Conservation (phyloP, 2,329 filamentous ascomycete genomes). For the Arthrinium puccinioides region DNA sequence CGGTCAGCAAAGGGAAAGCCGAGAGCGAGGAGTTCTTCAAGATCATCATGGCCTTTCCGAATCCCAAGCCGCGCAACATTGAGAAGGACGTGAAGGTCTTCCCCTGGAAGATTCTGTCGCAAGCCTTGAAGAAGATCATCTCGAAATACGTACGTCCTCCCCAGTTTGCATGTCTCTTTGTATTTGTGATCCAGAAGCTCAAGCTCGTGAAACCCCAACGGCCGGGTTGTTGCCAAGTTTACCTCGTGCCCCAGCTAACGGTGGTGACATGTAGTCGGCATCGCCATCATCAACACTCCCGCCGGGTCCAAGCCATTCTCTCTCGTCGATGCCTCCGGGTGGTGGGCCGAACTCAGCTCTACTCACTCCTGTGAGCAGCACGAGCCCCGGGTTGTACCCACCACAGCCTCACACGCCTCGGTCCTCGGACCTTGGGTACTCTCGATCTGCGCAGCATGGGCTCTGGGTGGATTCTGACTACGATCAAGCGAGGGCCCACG, state of each 20-base stretch:
- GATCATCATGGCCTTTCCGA: slow-evolving; percentile 95
- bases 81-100: slow-evolving; percentile 99
- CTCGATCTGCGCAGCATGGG: slow-evolving; percentile 49
- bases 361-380: slow-evolving; percentile 25
- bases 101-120: slow-evolving; percentile 82
- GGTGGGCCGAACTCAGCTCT: slow-evolving; percentile 15
- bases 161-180: slow-evolving; percentile 2
- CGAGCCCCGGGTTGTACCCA: slow-evolving; percentile 23
- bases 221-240: too few species aligned
- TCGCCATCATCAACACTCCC: slow-evolving; percentile 19
- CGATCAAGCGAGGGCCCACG: background rate
- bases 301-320: too few species aligned
- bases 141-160: slow-evolving; percentile 65
- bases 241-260: slow-evolving; percentile 9
- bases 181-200: background rate
- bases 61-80: slow-evolving; percentile 92
- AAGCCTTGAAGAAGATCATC: slow-evolving; percentile 95
- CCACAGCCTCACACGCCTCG: slow-evolving; percentile 28
- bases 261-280: slow-evolving; percentile 21
- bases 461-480: slow-evolving; percentile 31
- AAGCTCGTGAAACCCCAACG: too few species aligned
- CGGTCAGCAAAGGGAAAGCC: slow-evolving; percentile 84
- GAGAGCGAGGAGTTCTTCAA: slow-evolving; percentile 99
- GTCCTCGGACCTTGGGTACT: slow-evolving; percentile 29
- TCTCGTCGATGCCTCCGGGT: too few species aligned